phyloP scores from a whole-genome alignment of 495 filamentous ascomycete species.

The Lasiosphaeria miniovina region DNA sequence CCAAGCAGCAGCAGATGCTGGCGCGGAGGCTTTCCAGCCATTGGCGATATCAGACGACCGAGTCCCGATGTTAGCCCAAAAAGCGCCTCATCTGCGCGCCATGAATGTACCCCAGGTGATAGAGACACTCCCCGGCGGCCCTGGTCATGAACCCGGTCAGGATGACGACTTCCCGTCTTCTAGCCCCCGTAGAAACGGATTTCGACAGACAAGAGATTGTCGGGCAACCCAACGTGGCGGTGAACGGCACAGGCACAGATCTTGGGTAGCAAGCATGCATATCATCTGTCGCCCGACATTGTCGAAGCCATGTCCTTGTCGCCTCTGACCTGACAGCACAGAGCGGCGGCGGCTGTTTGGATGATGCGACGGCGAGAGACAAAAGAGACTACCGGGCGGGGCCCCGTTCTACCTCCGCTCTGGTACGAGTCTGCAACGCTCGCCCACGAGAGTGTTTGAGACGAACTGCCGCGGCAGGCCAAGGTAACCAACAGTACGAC shows the following conservation, averaged over 20 bases:
- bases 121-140: slow-evolving; percentile 20
- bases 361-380: slow-evolving; percentile 12
- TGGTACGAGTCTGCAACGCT: not conserved
- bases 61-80: slow-evolving; percentile 14
- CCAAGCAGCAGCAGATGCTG: not conserved
- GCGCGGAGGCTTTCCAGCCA: slow-evolving; percentile 9
- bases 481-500: too few species aligned
- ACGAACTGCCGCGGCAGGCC: not conserved
- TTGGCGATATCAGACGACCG: slow-evolving; percentile 9
- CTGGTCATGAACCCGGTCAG: slow-evolving; percentile 21
- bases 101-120: slow-evolving; percentile 21
- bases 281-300: slow-evolving; percentile 29
- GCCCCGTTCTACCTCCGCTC: not conserved
- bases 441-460: not conserved
- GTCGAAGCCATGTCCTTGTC: slow-evolving; percentile 33
- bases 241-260: slow-evolving; percentile 34
- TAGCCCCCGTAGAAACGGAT: slow-evolving; percentile 18
- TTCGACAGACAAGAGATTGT: slow-evolving; percentile 25
- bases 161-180: slow-evolving; percentile 28
- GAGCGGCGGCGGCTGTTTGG: slow-evolving; percentile 4
- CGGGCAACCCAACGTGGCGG: slow-evolving; percentile 34
- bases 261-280: slow-evolving; percentile 38
- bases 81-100: slow-evolving; percentile 21
- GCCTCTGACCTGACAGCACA: slow-evolving; percentile 17
- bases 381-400: not conserved